Base-by-base conservation (phyloP, 1,284 basidiomycete genomes). In the Tetrapyrgos nigripes region DNA sequence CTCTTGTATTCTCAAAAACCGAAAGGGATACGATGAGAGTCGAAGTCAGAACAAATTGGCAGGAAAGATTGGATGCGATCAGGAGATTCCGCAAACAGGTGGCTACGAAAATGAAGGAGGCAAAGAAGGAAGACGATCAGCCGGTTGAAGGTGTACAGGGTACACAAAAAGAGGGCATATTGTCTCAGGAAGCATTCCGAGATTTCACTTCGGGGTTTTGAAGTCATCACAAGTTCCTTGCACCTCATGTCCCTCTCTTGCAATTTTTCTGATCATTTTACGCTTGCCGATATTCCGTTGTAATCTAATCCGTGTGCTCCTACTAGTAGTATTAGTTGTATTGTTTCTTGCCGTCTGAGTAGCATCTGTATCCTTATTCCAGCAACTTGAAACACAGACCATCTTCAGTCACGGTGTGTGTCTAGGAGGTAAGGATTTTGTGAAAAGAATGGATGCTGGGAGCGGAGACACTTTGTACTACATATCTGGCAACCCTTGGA, bases 1-100 rank as follows among this genome's bases (percentile, higher is more conserved):
- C 93, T 1, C 86, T 88, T 43, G 86, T 96, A 31, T 97, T 92
- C 70, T 81, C 89, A 63, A 82, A 87, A 62, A 95, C 94, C 9
- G 81, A 88, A 58, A 76, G 79, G 29, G 87, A 94, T 64, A 88
- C 89, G 49, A 72, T 78, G 66, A 79, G 83, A 62, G 77, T 88
- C 29, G 96, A 97, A 69, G 89, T 94, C 69, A 88, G 88, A 43
- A 54, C 59, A 33, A 57, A 54, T 13, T 57, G 55, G 55, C 52
- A 59, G 45, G 58, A 54, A 27, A 40, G 53, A 37, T 50, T 59
- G 40, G 49, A 53, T 29, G 53, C 58, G 11, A 59, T 55, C n/a
- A 37, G 49, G 49, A 59, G 56, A 40, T 58, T 58, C 27, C 51
- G 46, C 17, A 44, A 53, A 23, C 56, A 53, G 50, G 54, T 29